A percentile compares a stretch with the other conserved stretches of the same genome.
phyloP scores from a whole-genome alignment of 1,139 yeast genomes.

The Suhomyces kunorum region DNA sequence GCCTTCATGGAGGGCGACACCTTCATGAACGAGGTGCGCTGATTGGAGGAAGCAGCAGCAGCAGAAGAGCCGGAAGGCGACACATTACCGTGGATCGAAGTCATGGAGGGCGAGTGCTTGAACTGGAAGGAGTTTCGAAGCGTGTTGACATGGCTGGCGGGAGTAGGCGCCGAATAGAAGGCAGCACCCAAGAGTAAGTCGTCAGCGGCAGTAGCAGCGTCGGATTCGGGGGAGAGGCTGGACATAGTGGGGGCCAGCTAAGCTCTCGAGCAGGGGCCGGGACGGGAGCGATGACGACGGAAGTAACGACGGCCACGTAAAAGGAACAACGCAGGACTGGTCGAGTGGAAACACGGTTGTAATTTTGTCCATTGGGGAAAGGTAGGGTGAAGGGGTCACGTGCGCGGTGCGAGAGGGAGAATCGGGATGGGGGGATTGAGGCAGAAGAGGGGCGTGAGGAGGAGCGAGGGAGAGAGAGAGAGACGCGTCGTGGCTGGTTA shows the following conservation, averaged over 20 bases:
- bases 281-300: too few species aligned
- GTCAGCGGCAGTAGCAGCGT: slow-evolving; percentile 11
- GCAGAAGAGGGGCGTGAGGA: too few species aligned
- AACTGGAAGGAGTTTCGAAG: slow-evolving; percentile 52
- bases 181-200: slow-evolving; percentile 15
- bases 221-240: neutral
- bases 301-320: neutral
- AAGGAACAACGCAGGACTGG: too few species aligned
- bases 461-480: too few species aligned
- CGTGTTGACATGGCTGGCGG: slow-evolving; percentile 44
- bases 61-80: too few species aligned
- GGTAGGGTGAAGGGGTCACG: too few species aligned
- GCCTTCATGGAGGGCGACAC: slow-evolving; percentile 58
- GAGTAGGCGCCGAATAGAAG: slow-evolving; percentile 35
- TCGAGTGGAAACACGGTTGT: too few species aligned
- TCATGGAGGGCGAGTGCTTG: slow-evolving; percentile 43
- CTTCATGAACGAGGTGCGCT: slow-evolving; percentile 48
- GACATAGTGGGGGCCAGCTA: slow-evolving; percentile 9
- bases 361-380: too few species aligned
- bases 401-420: too few species aligned
- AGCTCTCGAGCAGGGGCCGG: too few species aligned
- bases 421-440: too few species aligned
- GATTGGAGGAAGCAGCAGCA: slow-evolving; percentile 1
- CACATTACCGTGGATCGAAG: slow-evolving; percentile 21
- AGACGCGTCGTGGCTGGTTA: too few species aligned